phyloP scores from a whole-genome alignment of 2,329 filamentous ascomycete species.

The Ramularia collo-cygni region DNA sequence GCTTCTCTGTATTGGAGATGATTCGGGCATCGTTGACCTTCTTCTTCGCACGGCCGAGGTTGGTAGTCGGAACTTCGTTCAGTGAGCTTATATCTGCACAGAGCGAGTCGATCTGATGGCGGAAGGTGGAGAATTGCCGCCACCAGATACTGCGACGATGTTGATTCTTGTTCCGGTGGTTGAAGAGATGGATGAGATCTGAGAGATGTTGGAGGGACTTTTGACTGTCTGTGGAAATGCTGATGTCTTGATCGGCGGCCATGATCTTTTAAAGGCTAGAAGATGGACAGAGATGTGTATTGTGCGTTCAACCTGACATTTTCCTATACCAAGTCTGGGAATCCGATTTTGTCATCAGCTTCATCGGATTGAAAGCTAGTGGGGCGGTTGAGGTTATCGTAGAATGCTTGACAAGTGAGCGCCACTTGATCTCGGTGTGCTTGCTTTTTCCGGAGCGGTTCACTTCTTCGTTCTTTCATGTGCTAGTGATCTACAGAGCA shows the following conservation, averaged over 20 bases:
- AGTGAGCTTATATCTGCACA: slow-evolving; percentile 27
- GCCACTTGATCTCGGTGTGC: too few species aligned
- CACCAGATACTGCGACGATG: slow-evolving; percentile 80
- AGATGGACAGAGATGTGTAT: too few species aligned
- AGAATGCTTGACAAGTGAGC: too few species aligned
- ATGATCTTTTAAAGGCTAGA: too few species aligned
- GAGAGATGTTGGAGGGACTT: slow-evolving; percentile 25
- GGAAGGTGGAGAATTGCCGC: slow-evolving; percentile 63
- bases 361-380: too few species aligned
- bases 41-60: slow-evolving; percentile 22
- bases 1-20: slow-evolving; percentile 20
- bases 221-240: slow-evolving; percentile 3
- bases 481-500: too few species aligned
- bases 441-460: too few species aligned
- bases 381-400: too few species aligned
- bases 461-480: too few species aligned
- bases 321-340: too few species aligned
- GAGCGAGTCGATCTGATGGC: slow-evolving; percentile 57
- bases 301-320: neutral
- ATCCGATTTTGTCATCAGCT: too few species aligned
- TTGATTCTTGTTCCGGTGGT: slow-evolving; percentile 86
- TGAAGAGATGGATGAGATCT: slow-evolving; percentile 62
- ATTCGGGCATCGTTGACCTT: slow-evolving; percentile 18
- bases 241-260: slow-evolving; percentile 4
- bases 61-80: slow-evolving; percentile 20